Evolutionary conservation across 148 eudicot genomes (phyloP), one percentile per base, ranked within the genome.

Genomic region (Chenopodium berlandieri): DNA sequence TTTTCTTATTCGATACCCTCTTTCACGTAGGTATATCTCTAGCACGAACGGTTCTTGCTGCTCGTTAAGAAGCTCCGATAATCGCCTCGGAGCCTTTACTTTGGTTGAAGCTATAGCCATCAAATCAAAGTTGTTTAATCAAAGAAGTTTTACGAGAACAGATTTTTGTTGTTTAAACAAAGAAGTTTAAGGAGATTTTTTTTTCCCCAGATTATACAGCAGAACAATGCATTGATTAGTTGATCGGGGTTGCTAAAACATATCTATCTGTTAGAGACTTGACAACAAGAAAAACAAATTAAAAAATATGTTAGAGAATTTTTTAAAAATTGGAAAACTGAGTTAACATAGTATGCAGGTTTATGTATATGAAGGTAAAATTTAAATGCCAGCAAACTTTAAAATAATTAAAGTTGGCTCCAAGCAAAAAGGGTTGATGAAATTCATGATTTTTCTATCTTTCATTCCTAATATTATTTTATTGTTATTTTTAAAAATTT

Each of bases 21-120:
- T 86, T 44, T 90, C 94, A 23, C 84, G 78, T 56, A 93, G 89
- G 83, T 90, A 90, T 25, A 79, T 13, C 20, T 93, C 92, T 12
- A 90, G 66, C 40, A 82, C 69, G 78, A 93, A 93, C 3, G 97
- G 93, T 80, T 93, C 93, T 82, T 93, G 97, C 56, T 89, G 78
- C 75, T 93, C 92, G 69, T 88, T 74, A 50, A 93, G 90, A 54
- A 87, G 82, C 79, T 91, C 93, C 12, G 78, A 75, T 37, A 93
- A 89, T 34, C 87, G 88, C 73, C 82, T 92, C 9, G 75, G 81
- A 75, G 83, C 60, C 64, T 52, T 79, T 54, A 73, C 62, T 37
- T 77, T 72, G 32, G 75, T 70, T 64, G 80, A 68, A 14, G 83
- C 56, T 68, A 86, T 81, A 65, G 92, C 90, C 90, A 84, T 88